A percentile compares a stretch with the other conserved stretches of the same genome.
These are phyloP conservation scores for Aspergillus sp. DNA, from an alignment of 2,329 filamentous ascomycete genomes.

Conservation along the genomic window DNA sequence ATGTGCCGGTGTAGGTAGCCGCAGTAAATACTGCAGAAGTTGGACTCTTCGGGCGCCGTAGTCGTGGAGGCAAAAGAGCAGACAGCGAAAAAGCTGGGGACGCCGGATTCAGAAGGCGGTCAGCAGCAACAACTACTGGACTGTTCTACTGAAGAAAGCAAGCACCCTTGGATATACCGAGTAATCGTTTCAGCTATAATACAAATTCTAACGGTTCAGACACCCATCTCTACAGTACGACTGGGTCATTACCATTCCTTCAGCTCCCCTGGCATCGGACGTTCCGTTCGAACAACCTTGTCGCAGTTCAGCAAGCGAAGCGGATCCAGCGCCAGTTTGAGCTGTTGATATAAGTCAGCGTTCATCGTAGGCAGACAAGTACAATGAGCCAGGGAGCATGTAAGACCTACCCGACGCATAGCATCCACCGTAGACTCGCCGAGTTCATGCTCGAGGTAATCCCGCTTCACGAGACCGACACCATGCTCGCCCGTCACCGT, in stretches of 20 bases:
- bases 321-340: conserved; percentile 58
- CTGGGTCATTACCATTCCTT: conserved; percentile 32
- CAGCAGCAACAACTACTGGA: too few relatives aligned
- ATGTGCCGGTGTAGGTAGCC: too few relatives aligned
- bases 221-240: conserved; percentile 1
- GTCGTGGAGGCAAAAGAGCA: conserved; percentile 6
- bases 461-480: conserved; percentile 60
- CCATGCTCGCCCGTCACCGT: conserved; percentile 66
- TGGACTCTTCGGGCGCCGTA: conserved; percentile 12
- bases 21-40: too few relatives aligned
- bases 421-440: conserved; percentile 52
- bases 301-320: conserved; percentile 56
- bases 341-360: conserved; percentile 28
- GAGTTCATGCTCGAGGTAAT: conserved; percentile 54
- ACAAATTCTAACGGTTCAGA: conserved; percentile 11
- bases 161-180: too few relatives aligned
- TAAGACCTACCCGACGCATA: conserved; percentile 51
- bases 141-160: too few relatives aligned
- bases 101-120: too few relatives aligned
- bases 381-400: not conserved
- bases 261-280: conserved; percentile 41
- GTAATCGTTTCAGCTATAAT: conserved; percentile 3
- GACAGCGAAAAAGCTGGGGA: too few relatives aligned
- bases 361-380: conserved; percentile 1
- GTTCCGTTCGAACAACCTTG: conserved; percentile 52